Conservation (phyloP, 2,329 filamentous ascomycete genomes). For the Diplodia mutila region DNA sequence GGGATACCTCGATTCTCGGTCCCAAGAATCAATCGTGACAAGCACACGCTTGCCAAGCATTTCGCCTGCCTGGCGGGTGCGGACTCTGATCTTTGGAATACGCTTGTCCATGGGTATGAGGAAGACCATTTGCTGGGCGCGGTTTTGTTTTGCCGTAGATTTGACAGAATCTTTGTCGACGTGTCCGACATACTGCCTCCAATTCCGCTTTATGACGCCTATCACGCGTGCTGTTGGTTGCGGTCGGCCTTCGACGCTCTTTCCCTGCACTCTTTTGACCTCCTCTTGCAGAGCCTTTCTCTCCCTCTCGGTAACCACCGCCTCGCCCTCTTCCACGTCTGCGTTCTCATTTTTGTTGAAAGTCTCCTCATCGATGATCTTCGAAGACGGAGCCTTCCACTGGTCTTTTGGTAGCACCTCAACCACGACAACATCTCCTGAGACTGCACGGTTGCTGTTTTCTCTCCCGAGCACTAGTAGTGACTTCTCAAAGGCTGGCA, state of each 20-base stretch:
- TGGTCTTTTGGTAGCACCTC: slow-evolving; percentile 92
- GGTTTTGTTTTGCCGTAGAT: slow-evolving; percentile 71
- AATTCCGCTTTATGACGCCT: slow-evolving; percentile 91
- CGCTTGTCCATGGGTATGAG: slow-evolving; percentile 97
- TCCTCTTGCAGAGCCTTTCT: slow-evolving; percentile 86
- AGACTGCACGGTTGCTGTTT: slow-evolving; percentile 92
- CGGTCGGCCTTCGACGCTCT: slow-evolving; percentile 72
- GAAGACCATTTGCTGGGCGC: slow-evolving; percentile 90
- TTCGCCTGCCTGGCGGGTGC: slow-evolving; percentile 86
- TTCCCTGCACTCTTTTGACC: slow-evolving; percentile 81
- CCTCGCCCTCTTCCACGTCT: slow-evolving; percentile 72
- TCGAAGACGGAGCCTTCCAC: slow-evolving; percentile 95
- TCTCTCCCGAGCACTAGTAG: slow-evolving; percentile 88
- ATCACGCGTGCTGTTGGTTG: slow-evolving; percentile 93
- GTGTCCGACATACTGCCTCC: slow-evolving; percentile 96
- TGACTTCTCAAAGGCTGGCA: slow-evolving; percentile 85
- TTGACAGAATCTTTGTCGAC: slow-evolving; percentile 86
- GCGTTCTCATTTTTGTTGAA: slow-evolving; percentile 93
- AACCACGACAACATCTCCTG: slow-evolving; percentile 90
- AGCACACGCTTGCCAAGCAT: slow-evolving; percentile 89
- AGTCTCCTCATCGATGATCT: slow-evolving; percentile 92
- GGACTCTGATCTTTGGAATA: slow-evolving; percentile 91
- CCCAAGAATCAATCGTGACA: slow-evolving; percentile 94
- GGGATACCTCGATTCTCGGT: slow-evolving; percentile 88
- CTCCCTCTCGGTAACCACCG: slow-evolving; percentile 87